These are phyloP conservation scores for Aspergillus unguis DNA, from an alignment of 2,329 filamentous ascomycete genomes.

Conservation along the genomic window DNA sequence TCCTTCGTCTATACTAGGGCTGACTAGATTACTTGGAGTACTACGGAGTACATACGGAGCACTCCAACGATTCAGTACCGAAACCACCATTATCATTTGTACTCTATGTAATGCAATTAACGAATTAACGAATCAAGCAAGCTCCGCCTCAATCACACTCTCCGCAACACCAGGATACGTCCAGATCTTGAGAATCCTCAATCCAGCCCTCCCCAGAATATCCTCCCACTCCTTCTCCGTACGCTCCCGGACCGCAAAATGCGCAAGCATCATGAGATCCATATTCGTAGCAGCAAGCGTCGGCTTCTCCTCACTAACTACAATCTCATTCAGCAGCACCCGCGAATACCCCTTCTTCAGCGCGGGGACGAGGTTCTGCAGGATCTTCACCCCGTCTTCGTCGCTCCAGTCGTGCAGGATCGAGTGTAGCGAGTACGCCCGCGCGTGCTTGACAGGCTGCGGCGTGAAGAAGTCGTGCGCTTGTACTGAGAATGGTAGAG, in stretches of 20 bases:
- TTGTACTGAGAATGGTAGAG: conserved; percentile 28
- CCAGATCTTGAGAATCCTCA: conserved; percentile 18
- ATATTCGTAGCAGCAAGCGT: conserved; percentile 21
- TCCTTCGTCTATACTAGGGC: too few relatives aligned
- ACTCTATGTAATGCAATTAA: too few relatives aligned
- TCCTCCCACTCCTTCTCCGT: conserved; percentile 18
- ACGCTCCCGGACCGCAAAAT: conserved; percentile 20
- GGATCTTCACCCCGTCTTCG: conserved; percentile 25
- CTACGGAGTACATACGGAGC: too few relatives aligned
- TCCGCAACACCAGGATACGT: conserved; percentile 19
- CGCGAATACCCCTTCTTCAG: conserved; percentile 20
- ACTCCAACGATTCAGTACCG: too few relatives aligned
- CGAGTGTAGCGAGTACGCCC: conserved; percentile 33
- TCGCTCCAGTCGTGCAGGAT: conserved; percentile 38
- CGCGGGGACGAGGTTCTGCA: conserved; percentile 24
- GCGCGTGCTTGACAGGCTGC: conserved; percentile 44
- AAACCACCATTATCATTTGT: neutral
- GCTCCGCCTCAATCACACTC: conserved; percentile 22
- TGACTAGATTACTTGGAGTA: too few relatives aligned
- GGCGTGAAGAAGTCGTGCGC: conserved; percentile 47
- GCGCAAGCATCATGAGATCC: conserved; percentile 26
- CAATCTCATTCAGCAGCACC: conserved; percentile 24
- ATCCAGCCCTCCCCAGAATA: conserved; percentile 14
- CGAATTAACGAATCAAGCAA: conserved; percentile 6
- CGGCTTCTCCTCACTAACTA: conserved; percentile 18